Evolutionary conservation across 768 basidiomycete genomes (phyloP), one percentile per base, ranked within the genome.

Genomic region (Bullera alba): DNA sequence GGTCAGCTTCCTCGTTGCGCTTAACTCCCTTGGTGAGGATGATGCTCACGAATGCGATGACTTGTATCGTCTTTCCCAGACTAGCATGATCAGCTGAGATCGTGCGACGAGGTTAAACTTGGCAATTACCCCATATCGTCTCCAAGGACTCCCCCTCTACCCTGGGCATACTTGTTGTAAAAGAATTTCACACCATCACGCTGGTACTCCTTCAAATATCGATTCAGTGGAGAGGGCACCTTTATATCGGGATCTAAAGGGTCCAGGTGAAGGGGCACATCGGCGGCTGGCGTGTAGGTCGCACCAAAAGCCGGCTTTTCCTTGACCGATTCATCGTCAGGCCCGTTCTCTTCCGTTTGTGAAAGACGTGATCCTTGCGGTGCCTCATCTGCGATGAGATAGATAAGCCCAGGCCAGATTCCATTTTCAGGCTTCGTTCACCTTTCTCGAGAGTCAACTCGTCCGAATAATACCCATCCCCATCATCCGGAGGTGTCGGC

Each of bases 1-100:
- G 38, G 8, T 91, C 86, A 36, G 35, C 29, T 44, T 30, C 28
- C 32, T 36, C 37, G 19, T 21, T 10, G 28, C 42, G 10, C 27
- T 23, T 43, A 2, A 12, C 26, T 14, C 2, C 6, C 2, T 1
- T 32, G 15, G 27, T 6, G 29, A 14, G 14, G 25, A 5, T 14
- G 19, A 10, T 15, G 53, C 66, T 53, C 43, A 68, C 68, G 48
- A 72, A 72, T 2, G 59, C 56, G 19, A 67, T 61, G 35, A 67
- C 84, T 70, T 97, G 93, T 19, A 96, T 90, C 0, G 93, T 97
- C 79, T 97, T 97, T 2, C 85, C 93, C 77, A 75, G 49, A 43
- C 67, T 65, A 10, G 12, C 42, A 29, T 23, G 23, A 34, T 2
- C 14, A 36, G 32, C 53, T n/a, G 44, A 37, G 32, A 34, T 35